Base-by-base conservation (phyloP, 257 asterid genomes). In the Solanum neorickii region DNA sequence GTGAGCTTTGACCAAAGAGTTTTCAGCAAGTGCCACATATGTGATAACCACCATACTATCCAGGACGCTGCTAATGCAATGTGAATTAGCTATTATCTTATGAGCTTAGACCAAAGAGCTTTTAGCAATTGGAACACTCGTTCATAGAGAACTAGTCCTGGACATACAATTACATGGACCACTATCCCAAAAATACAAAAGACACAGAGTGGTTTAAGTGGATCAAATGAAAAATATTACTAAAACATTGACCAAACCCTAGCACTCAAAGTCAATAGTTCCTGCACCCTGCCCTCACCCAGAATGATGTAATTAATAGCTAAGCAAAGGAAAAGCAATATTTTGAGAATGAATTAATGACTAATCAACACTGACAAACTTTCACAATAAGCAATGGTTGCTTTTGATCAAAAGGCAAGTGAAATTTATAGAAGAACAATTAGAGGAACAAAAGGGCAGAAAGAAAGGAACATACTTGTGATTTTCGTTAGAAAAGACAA, bases 401-500 rank as follows among this genome's bases (percentile, higher is more conserved):
- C 15, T 77, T 42, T 44, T 77, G 16, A 44, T 78, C 84, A 78
- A 78, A 78, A 46, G 65, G 41, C n/a, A 78, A 78, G 65, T 46
- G 65, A 25, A 25, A 25, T 44, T 15, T 7, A 27, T 9, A 78
- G 39, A 13, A 46, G 4, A 14, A 20, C 14, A 78, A 60, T 20
- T 25, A 8, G 14, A 7, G 37, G 35, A n/a, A 21, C 6, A 25
- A 23, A 68, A 25, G 35, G 13, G 14, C 15, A 62, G 76, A 31
- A 73, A 56, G 88, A 89, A 20, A 56, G 72, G 90, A 78, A 37
- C 94, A 68, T 93, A 96, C 99, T 92, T 97, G 93, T 97, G 99
- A 90, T 97, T 74, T 87, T 97, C 98, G 89, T 97, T 97, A 15
- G 98, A 95, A 74, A 97, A 97, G 75, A 97, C 98, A 65, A 93